Evolutionary conservation across 306 rosid genomes (phyloP).

Genomic region (Begonia fuchsioides): DNA sequence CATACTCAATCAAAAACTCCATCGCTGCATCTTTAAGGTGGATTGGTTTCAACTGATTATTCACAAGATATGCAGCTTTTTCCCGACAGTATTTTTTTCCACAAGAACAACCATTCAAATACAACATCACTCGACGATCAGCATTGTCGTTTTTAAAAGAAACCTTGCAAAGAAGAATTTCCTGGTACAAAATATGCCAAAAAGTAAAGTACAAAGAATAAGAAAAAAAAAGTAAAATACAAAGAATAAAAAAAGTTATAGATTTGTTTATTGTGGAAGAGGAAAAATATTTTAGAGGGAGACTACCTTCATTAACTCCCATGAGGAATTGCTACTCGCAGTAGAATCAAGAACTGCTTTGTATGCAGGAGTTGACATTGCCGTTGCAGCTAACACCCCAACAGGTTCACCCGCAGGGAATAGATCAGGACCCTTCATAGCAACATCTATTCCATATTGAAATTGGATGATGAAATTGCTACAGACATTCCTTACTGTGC

Average conservation of each 20-base stretch:
- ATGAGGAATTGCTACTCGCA: conserved; percentile 83
- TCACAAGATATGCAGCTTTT: conserved; percentile 64
- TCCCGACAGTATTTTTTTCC: conserved; percentile 62
- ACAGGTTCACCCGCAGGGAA: conserved; percentile 98
- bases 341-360: conserved; percentile 92
- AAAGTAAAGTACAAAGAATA: neutral
- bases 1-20: conserved; percentile 76
- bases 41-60: conserved; percentile 62
- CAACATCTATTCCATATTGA: conserved; percentile 48
- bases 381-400: conserved; percentile 91
- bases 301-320: conserved; percentile 92
- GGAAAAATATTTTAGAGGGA: neutral
- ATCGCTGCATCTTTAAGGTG: conserved; percentile 69
- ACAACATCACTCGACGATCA: conserved; percentile 68
- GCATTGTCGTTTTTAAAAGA: conserved; percentile 56
- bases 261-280: neutral
- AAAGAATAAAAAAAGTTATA: neutral
- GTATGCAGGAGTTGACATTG: conserved; percentile 97
- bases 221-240: no score
- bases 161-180: conserved; percentile 73
- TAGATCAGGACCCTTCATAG: conserved; percentile 23
- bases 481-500: conserved; percentile 80
- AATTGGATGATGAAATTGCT: conserved; percentile 77
- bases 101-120: conserved; percentile 66
- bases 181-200: conserved; percentile 30